Percentiles rank a stretch among this genome's conserved stretches.
Conservation (phyloP, 1,139 yeast genomes). For the Yarrowia galli region DNA sequence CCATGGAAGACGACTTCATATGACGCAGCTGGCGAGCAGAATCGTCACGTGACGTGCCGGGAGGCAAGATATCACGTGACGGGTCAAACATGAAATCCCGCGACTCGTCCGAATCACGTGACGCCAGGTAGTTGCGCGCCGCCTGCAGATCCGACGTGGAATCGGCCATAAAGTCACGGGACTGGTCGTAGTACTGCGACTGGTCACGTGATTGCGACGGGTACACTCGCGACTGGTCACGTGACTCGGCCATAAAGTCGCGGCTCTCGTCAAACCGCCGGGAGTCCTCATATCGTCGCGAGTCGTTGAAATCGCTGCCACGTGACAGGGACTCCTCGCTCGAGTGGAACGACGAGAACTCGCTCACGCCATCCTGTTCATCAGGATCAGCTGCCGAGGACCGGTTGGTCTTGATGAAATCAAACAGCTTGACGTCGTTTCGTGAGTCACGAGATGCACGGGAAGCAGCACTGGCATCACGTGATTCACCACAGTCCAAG, state of each 20-base stretch:
- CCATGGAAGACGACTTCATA: slow-evolving; percentile 16
- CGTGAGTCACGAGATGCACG: slow-evolving; percentile 11
- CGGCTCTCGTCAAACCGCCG: neutral
- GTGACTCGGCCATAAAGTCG: slow-evolving; percentile 20
- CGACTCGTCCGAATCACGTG: slow-evolving; percentile 17
- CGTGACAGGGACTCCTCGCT: slow-evolving; percentile 4
- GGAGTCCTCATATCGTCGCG: neutral
- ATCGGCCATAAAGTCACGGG: slow-evolving; percentile 22
- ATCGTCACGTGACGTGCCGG: neutral
- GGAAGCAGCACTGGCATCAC: neutral
- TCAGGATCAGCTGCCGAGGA: slow-evolving; percentile 3
- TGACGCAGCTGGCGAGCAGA: neutral
- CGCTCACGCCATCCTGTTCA: neutral
- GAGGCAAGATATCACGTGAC: slow-evolving; percentile 1
- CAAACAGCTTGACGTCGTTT: slow-evolving; percentile 34
- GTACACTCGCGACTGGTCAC: neutral
- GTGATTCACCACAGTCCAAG: slow-evolving; percentile 17
- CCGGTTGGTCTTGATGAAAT: slow-evolving; percentile 26
- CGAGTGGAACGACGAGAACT: slow-evolving; percentile 25
- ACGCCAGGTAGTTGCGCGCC: slow-evolving; percentile 10
- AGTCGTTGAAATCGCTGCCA: neutral
- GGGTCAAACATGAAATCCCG: slow-evolving; percentile 10
- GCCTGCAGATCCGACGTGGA: slow-evolving; percentile 18
- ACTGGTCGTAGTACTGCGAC: slow-evolving; percentile 3
- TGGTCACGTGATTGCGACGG: neutral